Evolutionary conservation across 2,329 filamentous ascomycete species (phyloP), one percentile per base, ranked within the genome.

Genomic region (Aspergillus floridensis): DNA sequence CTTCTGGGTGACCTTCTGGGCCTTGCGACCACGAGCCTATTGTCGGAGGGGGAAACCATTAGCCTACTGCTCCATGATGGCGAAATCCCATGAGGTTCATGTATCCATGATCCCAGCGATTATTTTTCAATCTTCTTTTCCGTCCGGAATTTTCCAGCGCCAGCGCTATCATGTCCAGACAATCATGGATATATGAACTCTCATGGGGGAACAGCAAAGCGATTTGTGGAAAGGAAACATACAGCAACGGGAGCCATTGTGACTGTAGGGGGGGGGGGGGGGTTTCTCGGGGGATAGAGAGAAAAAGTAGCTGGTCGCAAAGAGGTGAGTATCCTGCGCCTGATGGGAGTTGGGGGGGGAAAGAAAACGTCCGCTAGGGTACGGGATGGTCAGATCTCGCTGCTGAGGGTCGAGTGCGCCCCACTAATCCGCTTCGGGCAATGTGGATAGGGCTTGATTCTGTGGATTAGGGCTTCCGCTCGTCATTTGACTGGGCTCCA

Each of bases 301-400:
- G 66, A 70, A 70, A 80, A 72, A 59, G 35, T 49, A 55, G 54
- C 47, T 65, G 72, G 80, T 81, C 89, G 89, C 89, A 92, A 92
- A 92, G 89, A 92, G 79, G 83, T 95, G 81, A 82, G 82, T 89
- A 95, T 95, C 91, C 91, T 95, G 89, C 91, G 91, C 85, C 83
- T 77, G 53, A 54, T 44, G 38, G 16, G 38, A 44, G 38, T 7
- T 44, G 56, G 47, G 70, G 32, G 32, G 47, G 70, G 26, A 65
- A 62, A 64, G 62, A 67, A 68, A 66, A 66, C 68, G 48, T 69
- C 63, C 32, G 5, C 32, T 63, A 66, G 65, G 64, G 65, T 65
- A 44, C 26, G 16, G 65, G 68, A 66, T 53, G 49, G 58, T 44
- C 38, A 44, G 38, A 68, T 63, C 60, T 63, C 61, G 55, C 64